Evolutionary conservation across 345 rosid species (phyloP).

Genomic region (Heritiera littoralis): DNA sequence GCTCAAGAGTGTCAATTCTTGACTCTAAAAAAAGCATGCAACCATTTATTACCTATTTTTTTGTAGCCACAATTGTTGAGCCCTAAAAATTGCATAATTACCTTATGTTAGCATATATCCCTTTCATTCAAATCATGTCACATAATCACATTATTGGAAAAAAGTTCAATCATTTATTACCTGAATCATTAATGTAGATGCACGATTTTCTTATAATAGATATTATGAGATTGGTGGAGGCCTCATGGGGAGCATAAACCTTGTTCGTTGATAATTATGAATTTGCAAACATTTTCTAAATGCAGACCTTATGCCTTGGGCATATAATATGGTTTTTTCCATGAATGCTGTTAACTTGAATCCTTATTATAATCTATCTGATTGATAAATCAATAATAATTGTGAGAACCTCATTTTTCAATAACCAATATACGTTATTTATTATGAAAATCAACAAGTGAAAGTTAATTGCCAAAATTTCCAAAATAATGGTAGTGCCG

Average conservation of each 20-base stretch:
- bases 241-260: constrained; percentile 72
- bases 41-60: constrained; percentile 46
- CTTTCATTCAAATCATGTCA: no score
- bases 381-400: no score
- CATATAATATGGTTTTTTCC: neutral
- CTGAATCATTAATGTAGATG: constrained; percentile 28
- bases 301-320: no score
- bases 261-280: neutral
- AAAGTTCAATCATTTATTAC: no score
- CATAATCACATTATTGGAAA: no score
- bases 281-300: neutral
- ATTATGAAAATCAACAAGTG: no score
- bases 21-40: constrained; percentile 77
- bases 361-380: neutral
- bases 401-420: no score
- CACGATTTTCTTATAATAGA: constrained; percentile 62
- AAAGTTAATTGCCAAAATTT: no score
- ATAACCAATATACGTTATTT: no score
- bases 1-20: constrained; percentile 68
- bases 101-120: no score
- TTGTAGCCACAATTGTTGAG: constrained; percentile 38
- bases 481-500: no score
- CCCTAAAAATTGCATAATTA: no score
- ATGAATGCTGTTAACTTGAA: neutral
- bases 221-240: constrained; percentile 78